Percentiles rank a stretch among this genome's conserved stretches.
Evolutionary conservation across 2,329 filamentous ascomycete genomes (phyloP).

Genomic region (Aspergillus brunneoviolaceus): DNA sequence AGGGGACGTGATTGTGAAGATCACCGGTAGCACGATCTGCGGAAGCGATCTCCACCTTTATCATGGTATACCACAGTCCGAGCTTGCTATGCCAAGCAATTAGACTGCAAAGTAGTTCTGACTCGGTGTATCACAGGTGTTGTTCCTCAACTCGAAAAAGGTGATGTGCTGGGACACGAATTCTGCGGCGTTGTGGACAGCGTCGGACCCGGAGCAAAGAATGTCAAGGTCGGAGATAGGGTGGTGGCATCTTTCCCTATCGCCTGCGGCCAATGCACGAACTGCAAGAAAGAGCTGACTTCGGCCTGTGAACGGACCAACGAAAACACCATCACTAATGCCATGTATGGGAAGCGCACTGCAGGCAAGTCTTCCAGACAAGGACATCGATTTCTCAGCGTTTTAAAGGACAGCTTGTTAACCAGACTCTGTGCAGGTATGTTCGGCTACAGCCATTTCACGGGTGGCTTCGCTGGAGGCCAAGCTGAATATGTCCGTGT

Average conservation of each 20-base stretch:
- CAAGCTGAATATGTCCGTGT: slow-evolving; percentile 86
- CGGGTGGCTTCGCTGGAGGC: slow-evolving; percentile 81
- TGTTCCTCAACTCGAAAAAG: slow-evolving; percentile 60
- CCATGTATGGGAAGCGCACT: slow-evolving; percentile 76
- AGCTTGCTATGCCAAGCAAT: neutral
- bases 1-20: slow-evolving; percentile 74
- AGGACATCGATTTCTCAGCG: neutral
- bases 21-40: slow-evolving; percentile 66
- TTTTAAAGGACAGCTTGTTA: neutral
- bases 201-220: slow-evolving; percentile 56
- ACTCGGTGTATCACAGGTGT: slow-evolving; percentile 31
- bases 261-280: slow-evolving; percentile 66
- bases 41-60: slow-evolving; percentile 59
- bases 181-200: slow-evolving; percentile 54
- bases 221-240: slow-evolving; percentile 60
- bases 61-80: slow-evolving; percentile 32
- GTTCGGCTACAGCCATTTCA: slow-evolving; percentile 73
- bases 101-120: neutral
- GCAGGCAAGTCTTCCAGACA: slow-evolving; percentile 52
- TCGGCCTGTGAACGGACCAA: slow-evolving; percentile 81
- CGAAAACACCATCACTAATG: slow-evolving; percentile 66
- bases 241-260: slow-evolving; percentile 89
- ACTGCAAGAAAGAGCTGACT: slow-evolving; percentile 74
- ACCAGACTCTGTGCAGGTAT: slow-evolving; percentile 45
- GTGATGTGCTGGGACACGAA: slow-evolving; percentile 66